A percentile compares a stretch with the other conserved stretches of the same genome.
Conservation (phyloP, 2,329 filamentous ascomycete species). For the Stachybotrys chlorohalonatus region DNA sequence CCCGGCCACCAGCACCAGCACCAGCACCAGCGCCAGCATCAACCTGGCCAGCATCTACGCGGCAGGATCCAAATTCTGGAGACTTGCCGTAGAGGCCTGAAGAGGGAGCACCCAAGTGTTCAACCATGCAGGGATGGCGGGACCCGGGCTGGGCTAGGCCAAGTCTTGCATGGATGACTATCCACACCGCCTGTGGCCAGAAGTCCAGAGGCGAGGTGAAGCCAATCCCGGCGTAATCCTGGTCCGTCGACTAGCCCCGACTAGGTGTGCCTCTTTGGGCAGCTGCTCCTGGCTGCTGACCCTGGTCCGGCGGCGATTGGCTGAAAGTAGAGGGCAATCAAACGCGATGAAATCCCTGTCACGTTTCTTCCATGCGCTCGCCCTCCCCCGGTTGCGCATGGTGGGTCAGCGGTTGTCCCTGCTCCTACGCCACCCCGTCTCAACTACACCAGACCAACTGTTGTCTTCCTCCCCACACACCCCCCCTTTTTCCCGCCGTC, state of each 20-base stretch:
- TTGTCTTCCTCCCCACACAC: background rate
- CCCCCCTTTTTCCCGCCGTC: background rate
- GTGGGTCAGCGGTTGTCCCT: slow-evolving; percentile 5
- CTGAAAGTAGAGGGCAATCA: slow-evolving; percentile 33
- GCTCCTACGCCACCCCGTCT: background rate
- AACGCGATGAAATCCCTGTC: slow-evolving; percentile 36
- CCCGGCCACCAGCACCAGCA: background rate
- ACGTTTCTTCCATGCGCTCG: slow-evolving; percentile 43
- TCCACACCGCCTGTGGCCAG: slow-evolving; percentile 19
- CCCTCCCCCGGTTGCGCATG: slow-evolving; percentile 21
- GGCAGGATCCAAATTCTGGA: no score
- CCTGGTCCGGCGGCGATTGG: slow-evolving; percentile 35
- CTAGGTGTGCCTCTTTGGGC: slow-evolving; percentile 39
- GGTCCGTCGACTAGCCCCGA: slow-evolving; percentile 37
- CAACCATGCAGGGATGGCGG: slow-evolving; percentile 8
- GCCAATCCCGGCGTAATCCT: slow-evolving; percentile 28
- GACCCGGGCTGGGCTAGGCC: slow-evolving; percentile 1
- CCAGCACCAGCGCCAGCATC: background rate
- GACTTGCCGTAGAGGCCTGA: background rate
- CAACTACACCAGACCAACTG: background rate
- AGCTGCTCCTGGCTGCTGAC: slow-evolving; percentile 33
- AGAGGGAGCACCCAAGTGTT: slow-evolving; percentile 2
- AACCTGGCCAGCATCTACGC: no score
- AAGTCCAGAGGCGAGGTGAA: slow-evolving; percentile 16
- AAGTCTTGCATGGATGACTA: slow-evolving; percentile 1